Evolutionary conservation across 108 stramenopile species (phyloP).

Genomic region (Cyclostephanos tholiformis): DNA sequence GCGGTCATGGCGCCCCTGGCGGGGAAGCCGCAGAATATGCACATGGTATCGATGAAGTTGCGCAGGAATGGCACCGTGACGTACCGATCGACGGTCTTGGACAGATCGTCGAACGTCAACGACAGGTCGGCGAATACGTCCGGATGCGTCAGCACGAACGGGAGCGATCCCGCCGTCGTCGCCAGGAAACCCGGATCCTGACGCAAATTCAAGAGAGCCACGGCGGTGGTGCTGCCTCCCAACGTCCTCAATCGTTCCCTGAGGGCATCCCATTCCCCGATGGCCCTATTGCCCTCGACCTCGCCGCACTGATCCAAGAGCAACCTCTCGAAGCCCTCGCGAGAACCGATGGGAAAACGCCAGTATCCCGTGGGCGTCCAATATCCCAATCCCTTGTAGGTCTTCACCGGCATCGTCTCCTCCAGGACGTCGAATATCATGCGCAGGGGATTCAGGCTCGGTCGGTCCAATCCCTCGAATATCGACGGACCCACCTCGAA

Average conservation of each 20-base stretch:
- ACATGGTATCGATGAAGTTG: constrained; percentile 94
- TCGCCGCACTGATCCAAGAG: constrained; percentile 80
- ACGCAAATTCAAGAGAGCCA: constrained; percentile 80
- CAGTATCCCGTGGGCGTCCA: constrained; percentile 91
- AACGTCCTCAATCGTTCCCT: constrained; percentile 81
- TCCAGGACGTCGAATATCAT: constrained; percentile 91
- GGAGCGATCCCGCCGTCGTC: constrained; percentile 84
- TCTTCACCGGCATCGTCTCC: constrained; percentile 89
- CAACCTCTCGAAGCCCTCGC: constrained; percentile 67
- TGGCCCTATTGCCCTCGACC: constrained; percentile 83
- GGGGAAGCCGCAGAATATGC: constrained; percentile 94
- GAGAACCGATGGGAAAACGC: constrained; percentile 86
- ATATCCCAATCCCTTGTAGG: constrained; percentile 88
- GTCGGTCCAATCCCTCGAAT: constrained; percentile 88
- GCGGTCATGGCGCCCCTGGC: constrained; percentile 93
- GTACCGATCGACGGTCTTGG: constrained; percentile 90
- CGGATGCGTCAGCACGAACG: constrained; percentile 85
- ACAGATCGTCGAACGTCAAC: constrained; percentile 85
- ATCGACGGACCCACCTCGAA: constrained; percentile 91
- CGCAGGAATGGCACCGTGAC: constrained; percentile 90
- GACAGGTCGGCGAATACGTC: constrained; percentile 89
- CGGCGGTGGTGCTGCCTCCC: constrained; percentile 86
- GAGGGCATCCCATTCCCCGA: constrained; percentile 83
- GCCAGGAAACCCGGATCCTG: constrained; percentile 91
- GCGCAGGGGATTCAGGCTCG: constrained; percentile 83